phyloP scores from a whole-genome alignment of 148 eudicot species.

The Beta vulgaris region DNA sequence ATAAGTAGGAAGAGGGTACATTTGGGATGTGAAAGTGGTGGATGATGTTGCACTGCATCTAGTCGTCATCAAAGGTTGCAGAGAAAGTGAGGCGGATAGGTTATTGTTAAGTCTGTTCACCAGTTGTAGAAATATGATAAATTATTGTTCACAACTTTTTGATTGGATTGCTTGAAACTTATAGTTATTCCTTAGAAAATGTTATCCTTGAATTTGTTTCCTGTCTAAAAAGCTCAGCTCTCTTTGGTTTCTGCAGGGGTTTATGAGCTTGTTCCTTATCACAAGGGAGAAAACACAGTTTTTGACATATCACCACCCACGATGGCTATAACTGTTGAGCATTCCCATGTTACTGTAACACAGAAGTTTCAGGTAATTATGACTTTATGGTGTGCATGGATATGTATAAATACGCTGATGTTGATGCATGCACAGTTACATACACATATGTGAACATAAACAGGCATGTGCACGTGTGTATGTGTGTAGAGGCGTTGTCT shows the following conservation, averaged over 20 bases:
- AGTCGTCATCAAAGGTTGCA: neutral
- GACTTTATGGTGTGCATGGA: conserved; percentile 1
- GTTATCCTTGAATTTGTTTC: neutral
- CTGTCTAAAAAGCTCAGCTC: conserved; percentile 6
- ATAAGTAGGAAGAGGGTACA: neutral
- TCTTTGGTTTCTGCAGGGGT: conserved; percentile 53
- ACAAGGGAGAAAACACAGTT: conserved; percentile 94
- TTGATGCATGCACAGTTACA: too few relatives aligned
- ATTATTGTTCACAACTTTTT: neutral
- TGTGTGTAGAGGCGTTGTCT: neutral
- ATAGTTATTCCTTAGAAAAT: neutral
- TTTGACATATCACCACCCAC: conserved; percentile 95
- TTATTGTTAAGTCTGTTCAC: neutral
- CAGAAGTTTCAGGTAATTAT: conserved; percentile 86
- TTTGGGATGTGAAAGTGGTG: neutral
- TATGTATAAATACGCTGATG: too few relatives aligned
- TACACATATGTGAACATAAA: too few relatives aligned
- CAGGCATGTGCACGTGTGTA: neutral
- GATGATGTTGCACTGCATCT: neutral
- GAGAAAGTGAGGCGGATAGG: neutral
- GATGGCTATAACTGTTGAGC: conserved; percentile 65
- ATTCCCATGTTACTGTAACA: conserved; percentile 66
- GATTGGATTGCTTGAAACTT: neutral
- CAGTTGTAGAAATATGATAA: neutral
- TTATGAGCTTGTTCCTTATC: conserved; percentile 86